phyloP scores from a whole-genome alignment of 2,329 filamentous ascomycete species.

The Penicillium crustosum region DNA sequence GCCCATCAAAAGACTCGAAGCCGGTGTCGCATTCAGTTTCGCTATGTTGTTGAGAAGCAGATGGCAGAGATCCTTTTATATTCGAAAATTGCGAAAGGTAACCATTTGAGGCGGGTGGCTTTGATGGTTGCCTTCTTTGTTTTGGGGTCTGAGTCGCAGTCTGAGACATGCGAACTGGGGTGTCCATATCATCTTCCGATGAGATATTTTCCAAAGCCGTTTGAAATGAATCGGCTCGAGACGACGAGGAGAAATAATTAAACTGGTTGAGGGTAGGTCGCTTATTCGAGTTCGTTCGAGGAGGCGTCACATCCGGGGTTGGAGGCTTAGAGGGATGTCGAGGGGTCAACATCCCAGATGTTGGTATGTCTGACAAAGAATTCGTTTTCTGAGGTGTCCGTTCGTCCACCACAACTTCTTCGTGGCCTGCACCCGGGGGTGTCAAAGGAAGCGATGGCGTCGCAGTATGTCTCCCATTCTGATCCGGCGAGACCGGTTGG shows the following conservation, averaged over 20 bases:
- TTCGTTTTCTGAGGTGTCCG: constrained; percentile 26
- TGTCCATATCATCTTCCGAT: constrained; percentile 59
- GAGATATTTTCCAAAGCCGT: constrained; percentile 67
- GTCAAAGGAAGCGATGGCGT: constrained; percentile 40
- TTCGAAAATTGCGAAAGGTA: constrained; percentile 34
- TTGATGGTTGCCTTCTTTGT: constrained; percentile 18
- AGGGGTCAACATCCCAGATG: constrained; percentile 52
- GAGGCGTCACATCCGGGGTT: constrained; percentile 74
- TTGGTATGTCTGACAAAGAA: constrained; percentile 25
- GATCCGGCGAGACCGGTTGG: constrained; percentile 26
- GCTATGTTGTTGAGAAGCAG: constrained; percentile 14
- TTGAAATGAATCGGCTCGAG: constrained; percentile 68
- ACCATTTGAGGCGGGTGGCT: constrained; percentile 37
- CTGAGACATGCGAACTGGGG: constrained; percentile 25
- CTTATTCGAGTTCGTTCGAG: constrained; percentile 46
- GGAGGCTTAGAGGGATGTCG: constrained; percentile 67
- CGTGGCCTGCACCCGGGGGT: constrained; percentile 34
- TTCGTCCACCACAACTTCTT: constrained; percentile 21
- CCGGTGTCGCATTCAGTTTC: constrained; percentile 39
- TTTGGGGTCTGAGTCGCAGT: constrained; percentile 21
- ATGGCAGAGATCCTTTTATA: constrained; percentile 12
- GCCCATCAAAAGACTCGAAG: constrained; percentile 59
- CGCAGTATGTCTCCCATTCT: constrained; percentile 25
- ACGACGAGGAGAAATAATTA: constrained; percentile 56
- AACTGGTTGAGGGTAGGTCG: constrained; percentile 50